Percentiles rank a stretch among this genome's conserved stretches.
These are phyloP conservation scores for Phoenix dactylifera DNA, from an alignment of 176 grass and related monocot genomes.

Conservation along the genomic window DNA sequence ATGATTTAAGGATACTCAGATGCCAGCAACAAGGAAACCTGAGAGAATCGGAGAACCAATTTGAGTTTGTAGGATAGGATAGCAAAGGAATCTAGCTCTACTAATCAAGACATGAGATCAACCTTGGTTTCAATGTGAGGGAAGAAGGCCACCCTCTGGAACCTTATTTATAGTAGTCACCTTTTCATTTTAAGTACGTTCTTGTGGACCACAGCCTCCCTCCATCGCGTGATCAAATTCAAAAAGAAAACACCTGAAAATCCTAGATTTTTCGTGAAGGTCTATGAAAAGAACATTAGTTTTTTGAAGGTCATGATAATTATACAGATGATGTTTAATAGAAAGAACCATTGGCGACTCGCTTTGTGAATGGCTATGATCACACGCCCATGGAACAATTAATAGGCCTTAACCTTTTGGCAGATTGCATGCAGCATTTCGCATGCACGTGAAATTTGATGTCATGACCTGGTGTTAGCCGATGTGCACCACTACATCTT, in stretches of 20 bases:
- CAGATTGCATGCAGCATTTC: not conserved
- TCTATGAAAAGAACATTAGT: not conserved
- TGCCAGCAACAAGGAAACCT: slow-evolving; percentile 2
- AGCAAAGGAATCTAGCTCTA: no score
- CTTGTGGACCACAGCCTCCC: slow-evolving; percentile 17
- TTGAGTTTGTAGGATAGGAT: slow-evolving; percentile 3
- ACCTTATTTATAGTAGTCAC: slow-evolving; percentile 24
- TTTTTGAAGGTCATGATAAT: no score
- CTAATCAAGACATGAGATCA: no score
- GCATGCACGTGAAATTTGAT: no score
- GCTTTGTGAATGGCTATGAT: no score
- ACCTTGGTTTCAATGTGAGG: no score
- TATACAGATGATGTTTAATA: no score
- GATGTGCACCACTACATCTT: no score
- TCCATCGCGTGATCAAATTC: slow-evolving; percentile 37
- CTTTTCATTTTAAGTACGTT: slow-evolving; percentile 1
- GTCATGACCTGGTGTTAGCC: no score
- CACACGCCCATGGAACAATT: not conserved
- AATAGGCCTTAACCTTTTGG: not conserved
- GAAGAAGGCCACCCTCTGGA: no score
- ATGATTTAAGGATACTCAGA: not conserved
- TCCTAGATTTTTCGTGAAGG: slow-evolving; percentile 30
- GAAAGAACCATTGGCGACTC: no score
- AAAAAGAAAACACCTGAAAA: slow-evolving; percentile 24
- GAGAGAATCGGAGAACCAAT: no score